Percentiles rank a stretch among this genome's conserved stretches.
These are phyloP conservation scores for Lentinula edodes DNA, from an alignment of 768 basidiomycete species.

Conservation along the genomic window DNA sequence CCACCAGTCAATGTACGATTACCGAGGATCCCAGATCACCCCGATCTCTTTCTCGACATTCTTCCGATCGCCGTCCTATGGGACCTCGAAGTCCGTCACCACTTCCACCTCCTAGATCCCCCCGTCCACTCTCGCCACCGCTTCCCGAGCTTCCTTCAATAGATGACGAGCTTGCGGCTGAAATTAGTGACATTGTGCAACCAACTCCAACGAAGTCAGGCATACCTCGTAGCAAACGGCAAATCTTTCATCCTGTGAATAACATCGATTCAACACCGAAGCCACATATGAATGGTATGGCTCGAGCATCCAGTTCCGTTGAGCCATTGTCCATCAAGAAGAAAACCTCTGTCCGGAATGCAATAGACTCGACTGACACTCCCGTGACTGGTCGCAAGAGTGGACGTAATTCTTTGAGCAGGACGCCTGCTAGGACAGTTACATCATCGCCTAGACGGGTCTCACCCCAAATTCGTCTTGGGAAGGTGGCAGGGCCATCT, in stretches of 20 bases:
- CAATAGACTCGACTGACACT: constrained; percentile 21
- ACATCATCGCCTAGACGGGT: constrained; percentile 40
- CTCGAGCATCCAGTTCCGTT: constrained; percentile 36
- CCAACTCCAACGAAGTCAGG: constrained; percentile 27
- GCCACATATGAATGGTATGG: constrained; percentile 19
- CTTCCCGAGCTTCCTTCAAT: constrained; percentile 32
- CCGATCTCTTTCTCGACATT: constrained; percentile 41
- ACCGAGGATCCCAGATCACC: constrained; percentile 33
- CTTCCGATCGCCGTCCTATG: constrained; percentile 55
- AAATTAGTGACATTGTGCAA: constrained; percentile 26
- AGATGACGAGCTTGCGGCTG: constrained; percentile 42
- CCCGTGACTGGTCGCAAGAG: constrained; percentile 31
- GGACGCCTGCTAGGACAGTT: constrained; percentile 32
- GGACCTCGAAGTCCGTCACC: constrained; percentile 79
- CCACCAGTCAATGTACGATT: constrained; percentile 35
- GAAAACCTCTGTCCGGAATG: constrained; percentile 58
- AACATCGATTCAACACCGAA: constrained; percentile 55
- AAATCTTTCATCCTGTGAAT: constrained; percentile 50
- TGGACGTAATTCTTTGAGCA: constrained; percentile 26
- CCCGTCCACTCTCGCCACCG: constrained; percentile 18
- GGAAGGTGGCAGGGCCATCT: constrained; percentile 25
- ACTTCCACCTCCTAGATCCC: constrained; percentile 43
- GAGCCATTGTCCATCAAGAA: constrained; percentile 86
- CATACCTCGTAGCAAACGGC: constrained; percentile 69
- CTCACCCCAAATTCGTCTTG: constrained; percentile 46